These are phyloP conservation scores for Kodamaea fungicola DNA, from an alignment of 1,139 yeast genomes.

Conservation along the genomic window DNA sequence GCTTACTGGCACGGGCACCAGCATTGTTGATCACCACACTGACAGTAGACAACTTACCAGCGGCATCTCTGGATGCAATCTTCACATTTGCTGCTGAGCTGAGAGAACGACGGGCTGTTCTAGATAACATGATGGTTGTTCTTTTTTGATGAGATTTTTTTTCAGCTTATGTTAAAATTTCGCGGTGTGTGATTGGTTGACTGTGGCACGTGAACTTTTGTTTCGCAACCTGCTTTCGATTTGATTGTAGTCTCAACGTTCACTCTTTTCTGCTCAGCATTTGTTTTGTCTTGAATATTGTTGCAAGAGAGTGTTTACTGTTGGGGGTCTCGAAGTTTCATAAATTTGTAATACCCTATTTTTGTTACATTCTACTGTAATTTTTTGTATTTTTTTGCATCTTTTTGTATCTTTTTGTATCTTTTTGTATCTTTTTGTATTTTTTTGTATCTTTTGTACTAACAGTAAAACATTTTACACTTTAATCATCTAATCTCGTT, in stretches of 20 bases:
- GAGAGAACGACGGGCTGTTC: conserved; percentile 46
- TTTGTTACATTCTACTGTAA: too few relatives aligned
- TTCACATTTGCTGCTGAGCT: conserved; percentile 41
- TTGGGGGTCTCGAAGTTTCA: too few relatives aligned
- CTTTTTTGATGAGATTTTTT: conserved; percentile 4
- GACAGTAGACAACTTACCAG: conserved; percentile 63
- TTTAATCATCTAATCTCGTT: too few relatives aligned
- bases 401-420: too few relatives aligned
- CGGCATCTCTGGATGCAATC: conserved; percentile 44
- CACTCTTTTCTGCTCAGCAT: too few relatives aligned
- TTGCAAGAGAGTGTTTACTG: too few relatives aligned
- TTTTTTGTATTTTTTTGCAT: too few relatives aligned
- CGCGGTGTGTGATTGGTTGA: conserved; percentile 9
- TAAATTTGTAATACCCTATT: too few relatives aligned
- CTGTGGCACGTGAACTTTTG: conserved; percentile 1
- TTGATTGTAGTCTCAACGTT: neutral
- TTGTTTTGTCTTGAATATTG: too few relatives aligned
- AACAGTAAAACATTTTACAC: neutral
- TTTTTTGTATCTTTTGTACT: neutral
- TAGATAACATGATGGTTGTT: conserved; percentile 34
- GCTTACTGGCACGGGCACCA: conserved; percentile 72
- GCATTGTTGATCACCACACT: conserved; percentile 75
- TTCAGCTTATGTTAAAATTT: conserved; percentile 6
- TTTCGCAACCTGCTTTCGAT: neutral
- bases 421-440: too few relatives aligned